Conservation (phyloP, 2,329 filamentous ascomycete species). For the Talaromyces sp. region DNA sequence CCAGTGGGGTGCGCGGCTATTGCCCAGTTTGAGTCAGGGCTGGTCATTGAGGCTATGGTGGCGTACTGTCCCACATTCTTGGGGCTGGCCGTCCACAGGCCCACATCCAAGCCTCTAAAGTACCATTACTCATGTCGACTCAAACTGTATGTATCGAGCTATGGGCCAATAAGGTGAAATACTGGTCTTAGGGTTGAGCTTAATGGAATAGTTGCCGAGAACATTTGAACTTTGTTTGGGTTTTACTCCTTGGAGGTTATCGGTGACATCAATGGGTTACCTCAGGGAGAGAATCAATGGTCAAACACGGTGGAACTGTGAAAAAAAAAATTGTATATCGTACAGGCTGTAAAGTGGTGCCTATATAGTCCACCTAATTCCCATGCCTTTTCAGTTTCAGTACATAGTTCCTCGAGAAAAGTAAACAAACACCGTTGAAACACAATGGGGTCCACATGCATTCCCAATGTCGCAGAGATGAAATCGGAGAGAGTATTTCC, state of each 20-base stretch:
- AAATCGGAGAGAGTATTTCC: conserved; percentile 24
- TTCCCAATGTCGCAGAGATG: neutral
- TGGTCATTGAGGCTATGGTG: neutral
- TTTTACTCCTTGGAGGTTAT: neutral
- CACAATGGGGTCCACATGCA: neutral
- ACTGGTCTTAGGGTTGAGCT: neutral
- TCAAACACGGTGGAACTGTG: too few species aligned
- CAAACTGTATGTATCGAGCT: too few species aligned
- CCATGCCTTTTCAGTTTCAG: neutral
- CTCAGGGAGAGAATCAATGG: neutral
- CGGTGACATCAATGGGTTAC: neutral
- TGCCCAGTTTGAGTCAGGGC: neutral
- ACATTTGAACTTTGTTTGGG: neutral
- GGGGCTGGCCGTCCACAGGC: neutral
- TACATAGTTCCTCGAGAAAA: neutral
- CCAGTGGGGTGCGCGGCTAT: neutral
- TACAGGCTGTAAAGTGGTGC: neutral
- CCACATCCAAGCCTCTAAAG: neutral
- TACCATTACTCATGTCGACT: neutral
- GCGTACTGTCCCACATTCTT: too few species aligned
- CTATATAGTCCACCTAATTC: neutral
- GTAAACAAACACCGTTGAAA: neutral
- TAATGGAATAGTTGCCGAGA: neutral
- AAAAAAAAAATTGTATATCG: too few species aligned
- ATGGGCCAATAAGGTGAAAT: neutral